A percentile compares a stretch with the other conserved stretches of the same genome.
These are phyloP conservation scores for Arachnomyces sp. DNA, from an alignment of 2,329 filamentous ascomycete genomes.

Conservation along the genomic window DNA sequence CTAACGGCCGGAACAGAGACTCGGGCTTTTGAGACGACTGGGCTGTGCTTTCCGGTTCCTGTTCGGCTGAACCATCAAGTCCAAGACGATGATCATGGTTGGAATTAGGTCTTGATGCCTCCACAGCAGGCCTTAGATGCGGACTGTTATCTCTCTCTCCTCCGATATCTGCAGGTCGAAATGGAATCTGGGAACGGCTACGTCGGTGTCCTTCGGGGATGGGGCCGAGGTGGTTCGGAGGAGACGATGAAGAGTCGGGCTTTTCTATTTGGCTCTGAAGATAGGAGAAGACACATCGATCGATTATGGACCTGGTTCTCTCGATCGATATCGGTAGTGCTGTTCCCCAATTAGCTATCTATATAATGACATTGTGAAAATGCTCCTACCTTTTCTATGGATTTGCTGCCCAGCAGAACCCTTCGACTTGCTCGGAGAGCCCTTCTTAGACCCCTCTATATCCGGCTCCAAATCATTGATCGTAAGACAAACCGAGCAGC, in stretches of 20 bases:
- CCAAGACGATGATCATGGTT: background rate
- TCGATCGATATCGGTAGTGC: conserved; percentile 50
- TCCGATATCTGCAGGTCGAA: background rate
- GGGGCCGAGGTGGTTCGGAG: conserved; percentile 16
- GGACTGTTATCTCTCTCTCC: background rate
- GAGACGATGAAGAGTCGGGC: conserved; percentile 10
- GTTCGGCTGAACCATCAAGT: conserved; percentile 1
- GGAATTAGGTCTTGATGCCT: background rate
- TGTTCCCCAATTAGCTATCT: conserved; percentile 11
- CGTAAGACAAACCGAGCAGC: conserved; percentile 75
- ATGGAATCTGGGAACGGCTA: conserved; percentile 6
- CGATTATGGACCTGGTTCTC: conserved; percentile 50
- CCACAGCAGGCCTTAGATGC: background rate
- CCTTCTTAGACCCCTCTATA: conserved; percentile 11
- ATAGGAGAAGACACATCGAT: conserved; percentile 46
- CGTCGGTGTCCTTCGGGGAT: conserved; percentile 11
- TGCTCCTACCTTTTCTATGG: conserved; percentile 19
- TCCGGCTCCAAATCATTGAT: conserved; percentile 66
- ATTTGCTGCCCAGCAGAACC: conserved; percentile 11
- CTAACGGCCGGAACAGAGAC: conserved; percentile 64
- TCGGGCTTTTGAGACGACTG: conserved; percentile 14
- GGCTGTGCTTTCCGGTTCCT: background rate
- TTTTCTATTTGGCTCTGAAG: conserved; percentile 33
- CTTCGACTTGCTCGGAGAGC: background rate
- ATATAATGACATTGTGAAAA: conserved; percentile 12